Percentiles rank a stretch among this genome's conserved stretches.
Evolutionary conservation across 371 early-diverging fungal species (phyloP).

Genomic region (Scutellospora calospora): DNA sequence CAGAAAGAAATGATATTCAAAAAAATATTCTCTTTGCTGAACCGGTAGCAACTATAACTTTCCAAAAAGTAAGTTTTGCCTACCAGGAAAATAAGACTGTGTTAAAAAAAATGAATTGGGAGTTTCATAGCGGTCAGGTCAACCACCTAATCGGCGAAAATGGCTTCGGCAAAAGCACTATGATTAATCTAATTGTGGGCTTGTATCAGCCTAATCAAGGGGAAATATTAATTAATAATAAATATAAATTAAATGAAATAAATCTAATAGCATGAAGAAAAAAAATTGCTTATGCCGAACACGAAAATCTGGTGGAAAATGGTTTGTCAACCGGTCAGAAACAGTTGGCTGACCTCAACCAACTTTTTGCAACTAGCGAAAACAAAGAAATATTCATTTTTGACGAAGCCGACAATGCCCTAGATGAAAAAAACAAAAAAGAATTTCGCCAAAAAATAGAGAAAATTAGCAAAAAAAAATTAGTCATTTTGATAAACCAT

Average conservation of each 20-base stretch:
- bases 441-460: not conserved
- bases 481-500: not conserved
- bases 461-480: not conserved
- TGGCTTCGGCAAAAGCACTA: slow-evolving; percentile 34
- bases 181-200: slow-evolving; percentile 19
- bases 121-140: not conserved
- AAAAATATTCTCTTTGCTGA: slow-evolving; percentile 1
- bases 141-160: slow-evolving; percentile 18
- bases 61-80: slow-evolving; percentile 30
- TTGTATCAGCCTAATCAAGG: not conserved
- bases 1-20: slow-evolving; percentile 27
- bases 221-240: slow-evolving; percentile 12
- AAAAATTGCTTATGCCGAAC: slow-evolving; percentile 40
- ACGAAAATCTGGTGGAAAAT: slow-evolving; percentile 28
- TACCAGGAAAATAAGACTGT: slow-evolving; percentile 18
- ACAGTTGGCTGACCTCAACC: slow-evolving; percentile 20
- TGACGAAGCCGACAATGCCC: slow-evolving; percentile 8
- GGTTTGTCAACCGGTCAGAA: slow-evolving; percentile 40
- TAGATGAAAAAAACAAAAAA: not conserved
- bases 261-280: not conserved
- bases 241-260: slow-evolving; percentile 21
- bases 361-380: not conserved
- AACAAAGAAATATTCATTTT: slow-evolving; percentile 23
- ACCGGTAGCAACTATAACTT: not conserved
- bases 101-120: slow-evolving; percentile 2